A percentile compares a stretch with the other conserved stretches of the same genome.
Conservation (phyloP, 2,329 filamentous ascomycete genomes). For the Botrytis galanthina region DNA sequence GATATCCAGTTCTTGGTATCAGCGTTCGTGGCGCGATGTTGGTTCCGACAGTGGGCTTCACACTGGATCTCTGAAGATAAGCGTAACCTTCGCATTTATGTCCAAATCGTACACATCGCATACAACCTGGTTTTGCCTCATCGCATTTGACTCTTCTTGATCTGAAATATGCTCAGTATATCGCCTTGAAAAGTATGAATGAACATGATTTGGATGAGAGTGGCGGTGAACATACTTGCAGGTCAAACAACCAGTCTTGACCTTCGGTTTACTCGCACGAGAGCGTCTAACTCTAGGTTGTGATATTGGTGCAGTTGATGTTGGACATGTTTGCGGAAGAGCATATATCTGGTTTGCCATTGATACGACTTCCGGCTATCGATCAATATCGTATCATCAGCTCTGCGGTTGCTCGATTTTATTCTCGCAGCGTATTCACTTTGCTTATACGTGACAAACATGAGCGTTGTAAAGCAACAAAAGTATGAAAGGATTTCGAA, state of each 20-base stretch:
- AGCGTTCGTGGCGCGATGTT: slow-evolving; percentile 9
- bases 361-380: not conserved
- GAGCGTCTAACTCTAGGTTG: slow-evolving; percentile 20
- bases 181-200: not conserved
- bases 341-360: slow-evolving; percentile 11
- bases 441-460: not conserved
- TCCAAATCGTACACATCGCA: slow-evolving; percentile 35
- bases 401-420: not conserved
- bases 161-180: slow-evolving; percentile 23
- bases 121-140: slow-evolving; percentile 36
- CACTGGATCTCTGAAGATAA: slow-evolving; percentile 14
- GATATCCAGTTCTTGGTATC: slow-evolving; percentile 4
- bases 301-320: not conserved
- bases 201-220: not conserved
- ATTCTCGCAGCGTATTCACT: not conserved
- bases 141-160: slow-evolving; percentile 39
- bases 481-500: not conserved
- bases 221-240: slow-evolving; percentile 35
- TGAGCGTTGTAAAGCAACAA: not conserved
- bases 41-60: not conserved
- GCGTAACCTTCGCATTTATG: slow-evolving; percentile 38
- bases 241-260: slow-evolving; percentile 37
- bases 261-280: slow-evolving; percentile 36
- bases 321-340: slow-evolving; percentile 4
- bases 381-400: not conserved